Conservation (phyloP, 345 rosid species). For the thale cress (Arabidopsis thaliana) region DNA sequence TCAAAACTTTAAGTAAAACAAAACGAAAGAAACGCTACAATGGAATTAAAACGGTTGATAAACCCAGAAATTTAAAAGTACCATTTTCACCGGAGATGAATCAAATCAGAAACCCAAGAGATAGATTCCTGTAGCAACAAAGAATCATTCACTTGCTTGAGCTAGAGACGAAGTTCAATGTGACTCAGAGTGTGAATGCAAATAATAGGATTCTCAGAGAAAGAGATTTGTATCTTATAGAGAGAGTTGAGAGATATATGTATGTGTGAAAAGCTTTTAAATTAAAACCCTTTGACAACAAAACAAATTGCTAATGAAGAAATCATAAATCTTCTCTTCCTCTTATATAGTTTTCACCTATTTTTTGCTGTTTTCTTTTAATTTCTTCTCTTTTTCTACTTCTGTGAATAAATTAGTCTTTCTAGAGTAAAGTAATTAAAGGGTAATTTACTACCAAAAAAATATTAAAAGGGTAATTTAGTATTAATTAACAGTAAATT, state of each 20-base stretch:
- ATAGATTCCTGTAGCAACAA: slow-evolving; percentile 23
- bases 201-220: slow-evolving; percentile 25
- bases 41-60: slow-evolving; percentile 12
- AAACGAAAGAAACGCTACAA: slow-evolving; percentile 21
- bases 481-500: slow-evolving; percentile 12
- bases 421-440: not conserved
- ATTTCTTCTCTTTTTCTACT: slow-evolving; percentile 30
- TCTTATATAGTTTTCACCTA: slow-evolving; percentile 14
- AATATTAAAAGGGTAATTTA: not conserved
- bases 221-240: slow-evolving; percentile 29
- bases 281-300: slow-evolving; percentile 42
- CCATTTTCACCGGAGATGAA: slow-evolving; percentile 38
- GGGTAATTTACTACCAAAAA: not conserved
- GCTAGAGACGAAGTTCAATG: slow-evolving; percentile 27
- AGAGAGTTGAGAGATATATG: not conserved
- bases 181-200: slow-evolving; percentile 27
- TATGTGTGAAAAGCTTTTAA: slow-evolving; percentile 48
- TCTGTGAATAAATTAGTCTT: slow-evolving; percentile 30
- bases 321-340: slow-evolving; percentile 51
- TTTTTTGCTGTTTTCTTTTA: slow-evolving; percentile 34
- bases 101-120: slow-evolving; percentile 36
- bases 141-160: slow-evolving; percentile 48
- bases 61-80: slow-evolving; percentile 25
- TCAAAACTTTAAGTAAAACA: slow-evolving; percentile 25
- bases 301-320: slow-evolving; percentile 40